Evolutionary conservation across 768 basidiomycete species (phyloP).

Genomic region (Macrocybe gigantea): DNA sequence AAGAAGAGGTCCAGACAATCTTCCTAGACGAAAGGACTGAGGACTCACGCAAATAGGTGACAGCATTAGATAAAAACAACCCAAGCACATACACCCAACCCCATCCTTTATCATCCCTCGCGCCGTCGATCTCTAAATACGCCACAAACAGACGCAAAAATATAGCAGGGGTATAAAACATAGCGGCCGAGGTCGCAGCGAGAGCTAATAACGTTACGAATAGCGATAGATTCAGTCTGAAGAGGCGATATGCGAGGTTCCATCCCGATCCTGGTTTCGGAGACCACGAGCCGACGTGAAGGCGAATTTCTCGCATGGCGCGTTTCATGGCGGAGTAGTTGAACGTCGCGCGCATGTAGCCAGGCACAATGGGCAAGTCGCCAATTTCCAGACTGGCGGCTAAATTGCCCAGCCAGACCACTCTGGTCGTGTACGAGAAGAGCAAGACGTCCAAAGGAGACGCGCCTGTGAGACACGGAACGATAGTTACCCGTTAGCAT

Average conservation of each 20-base stretch:
- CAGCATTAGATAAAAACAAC: slow-evolving; percentile 25
- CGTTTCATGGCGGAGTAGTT: slow-evolving; percentile 64
- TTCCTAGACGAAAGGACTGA: neutral
- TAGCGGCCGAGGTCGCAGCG: slow-evolving; percentile 48
- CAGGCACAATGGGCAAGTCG: slow-evolving; percentile 80
- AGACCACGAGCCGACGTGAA: slow-evolving; percentile 51
- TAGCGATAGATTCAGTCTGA: slow-evolving; percentile 43
- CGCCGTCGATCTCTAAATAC: slow-evolving; percentile 62
- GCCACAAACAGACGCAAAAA: slow-evolving; percentile 56
- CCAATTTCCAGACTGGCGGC: slow-evolving; percentile 76
- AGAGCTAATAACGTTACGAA: slow-evolving; percentile 40
- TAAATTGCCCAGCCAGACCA: slow-evolving; percentile 77
- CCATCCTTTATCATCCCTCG: slow-evolving; percentile 53
- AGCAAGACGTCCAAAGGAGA: slow-evolving; percentile 59
- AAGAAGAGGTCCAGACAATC: neutral
- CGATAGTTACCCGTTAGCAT: neutral
- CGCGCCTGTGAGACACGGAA: slow-evolving; percentile 30
- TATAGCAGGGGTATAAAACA: slow-evolving; percentile 61
- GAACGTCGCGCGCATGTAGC: slow-evolving; percentile 58
- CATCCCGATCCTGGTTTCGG: slow-evolving; percentile 60
- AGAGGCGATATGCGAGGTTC: slow-evolving; percentile 55
- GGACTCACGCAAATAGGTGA: slow-evolving; percentile 26
- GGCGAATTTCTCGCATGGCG: slow-evolving; percentile 43
- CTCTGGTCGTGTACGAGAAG: slow-evolving; percentile 87
- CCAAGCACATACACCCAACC: slow-evolving; percentile 60